Conservation (phyloP, 208 protist genomes). For the Leishmania aethiopica region DNA sequence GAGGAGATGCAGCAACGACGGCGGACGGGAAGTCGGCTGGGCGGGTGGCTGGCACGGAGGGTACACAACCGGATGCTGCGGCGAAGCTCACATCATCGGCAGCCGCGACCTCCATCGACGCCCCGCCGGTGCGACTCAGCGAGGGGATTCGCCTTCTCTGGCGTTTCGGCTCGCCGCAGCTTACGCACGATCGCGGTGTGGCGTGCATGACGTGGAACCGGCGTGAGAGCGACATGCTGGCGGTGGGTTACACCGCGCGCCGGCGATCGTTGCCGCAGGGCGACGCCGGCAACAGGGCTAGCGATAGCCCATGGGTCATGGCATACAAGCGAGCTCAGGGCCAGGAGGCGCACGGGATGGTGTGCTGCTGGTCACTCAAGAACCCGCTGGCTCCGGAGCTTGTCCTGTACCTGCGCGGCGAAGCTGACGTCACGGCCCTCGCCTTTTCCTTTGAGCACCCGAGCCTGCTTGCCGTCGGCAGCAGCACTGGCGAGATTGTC, state of each 20-base stretch:
- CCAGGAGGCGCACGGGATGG: slow-evolving; percentile 64
- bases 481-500: slow-evolving; percentile 91
- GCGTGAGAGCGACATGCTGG: slow-evolving; percentile 84
- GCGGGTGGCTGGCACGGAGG: neutral
- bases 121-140: slow-evolving; percentile 32
- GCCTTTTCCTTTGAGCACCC: slow-evolving; percentile 92
- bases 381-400: slow-evolving; percentile 93
- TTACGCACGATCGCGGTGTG: slow-evolving; percentile 80
- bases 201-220: slow-evolving; percentile 94
- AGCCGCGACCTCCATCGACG: neutral
- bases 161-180: slow-evolving; percentile 72
- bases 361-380: slow-evolving; percentile 98
- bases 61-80: neutral
- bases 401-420: slow-evolving; percentile 70
- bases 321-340: slow-evolving; percentile 16
- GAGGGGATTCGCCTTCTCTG: slow-evolving; percentile 82
- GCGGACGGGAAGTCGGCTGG: neutral
- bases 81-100: neutral
- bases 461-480: slow-evolving; percentile 93
- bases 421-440: slow-evolving; percentile 91
- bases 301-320: neutral
- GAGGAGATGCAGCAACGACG: neutral
- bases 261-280: slow-evolving; percentile 7
- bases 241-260: slow-evolving; percentile 51
- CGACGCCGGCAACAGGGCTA: neutral